Base-by-base conservation (phyloP, 2,329 filamentous ascomycete genomes). In the Stagonosporopsis tanaceti region DNA sequence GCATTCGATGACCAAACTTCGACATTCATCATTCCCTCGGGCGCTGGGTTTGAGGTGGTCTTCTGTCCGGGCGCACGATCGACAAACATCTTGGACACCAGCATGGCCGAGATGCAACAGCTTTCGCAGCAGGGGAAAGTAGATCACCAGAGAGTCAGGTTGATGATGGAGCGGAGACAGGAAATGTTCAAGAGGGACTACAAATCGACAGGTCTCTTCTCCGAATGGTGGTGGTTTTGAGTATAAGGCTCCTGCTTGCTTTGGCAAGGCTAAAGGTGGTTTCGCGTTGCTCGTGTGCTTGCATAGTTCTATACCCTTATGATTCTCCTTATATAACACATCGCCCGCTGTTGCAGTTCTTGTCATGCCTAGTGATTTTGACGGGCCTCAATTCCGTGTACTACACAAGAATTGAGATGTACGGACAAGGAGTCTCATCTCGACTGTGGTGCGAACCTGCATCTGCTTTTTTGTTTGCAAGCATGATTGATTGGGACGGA, bases 21-120 rank as follows among this genome's bases (percentile, higher is more conserved):
- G 22, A 85, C 84, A 1, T 86, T 86, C 71, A 84, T 85, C 66
- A 82, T 84, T 32, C 82, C 82, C 3, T 76, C 79, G 32, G 91
- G 91, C 17, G 90, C 89, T 22, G 90, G 90, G 0, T 95, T 90
- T 81, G 87, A 93, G 73, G 83, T 95, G 14, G 83, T 90, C 9
- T 91, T 95, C 74, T 95, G 92, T 73, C 92, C 92, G 14, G 80
- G 80, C 17, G 81, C 78, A 15, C 76, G 80, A 50, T 82, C 79
- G 37, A 83, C 81, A 24, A 80, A 78, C 47, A 83, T 83, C 46
- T 66, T 83, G 25, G 73, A 74, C 15, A 74, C 76, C 6, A 74
- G 77, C 34, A 58, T 66, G 24, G 71, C 70, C 5, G 63, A 75
- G 53, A 71, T 77, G 65, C 65, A 63, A 20, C 68, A 76, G 35